Conservation (phyloP, 164 flowering plant genomes). For the Piper betle region DNA sequence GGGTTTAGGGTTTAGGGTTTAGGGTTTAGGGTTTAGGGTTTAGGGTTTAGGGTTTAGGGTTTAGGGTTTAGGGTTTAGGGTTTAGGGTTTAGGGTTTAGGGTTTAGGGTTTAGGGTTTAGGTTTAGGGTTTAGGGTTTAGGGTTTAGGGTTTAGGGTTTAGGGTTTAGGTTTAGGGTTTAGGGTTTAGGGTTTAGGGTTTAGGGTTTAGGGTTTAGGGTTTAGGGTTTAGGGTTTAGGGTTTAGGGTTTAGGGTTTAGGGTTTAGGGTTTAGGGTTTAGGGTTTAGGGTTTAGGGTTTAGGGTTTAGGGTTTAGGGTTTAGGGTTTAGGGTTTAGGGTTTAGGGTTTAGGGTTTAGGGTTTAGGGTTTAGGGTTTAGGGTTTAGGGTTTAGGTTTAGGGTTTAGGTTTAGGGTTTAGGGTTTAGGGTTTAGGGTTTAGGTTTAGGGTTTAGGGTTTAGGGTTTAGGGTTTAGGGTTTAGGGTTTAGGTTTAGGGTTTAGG, state of each 20-base stretch:
- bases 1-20: no score
- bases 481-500: conserved; percentile 4
- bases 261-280: conserved; percentile 4
- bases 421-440: conserved; percentile 3
- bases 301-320: conserved; percentile 3
- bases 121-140: conserved; percentile 3
- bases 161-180: conserved; percentile 6
- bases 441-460: no score
- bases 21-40: no score
- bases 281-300: conserved; percentile 4
- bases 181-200: conserved; percentile 4
- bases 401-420: conserved; percentile 1
- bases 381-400: conserved; percentile 6
- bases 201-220: conserved; percentile 1
- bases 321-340: conserved; percentile 1
- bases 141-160: no score
- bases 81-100: neutral
- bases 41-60: no score
- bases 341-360: conserved; percentile 8
- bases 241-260: conserved; percentile 7
- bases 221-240: conserved; percentile 7
- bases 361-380: conserved; percentile 7
- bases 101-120: conserved; percentile 2
- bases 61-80: no score
- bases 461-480: conserved; percentile 3